Base-by-base conservation (phyloP, 306 rosid genomes). In the Dicorynia guianensis region DNA sequence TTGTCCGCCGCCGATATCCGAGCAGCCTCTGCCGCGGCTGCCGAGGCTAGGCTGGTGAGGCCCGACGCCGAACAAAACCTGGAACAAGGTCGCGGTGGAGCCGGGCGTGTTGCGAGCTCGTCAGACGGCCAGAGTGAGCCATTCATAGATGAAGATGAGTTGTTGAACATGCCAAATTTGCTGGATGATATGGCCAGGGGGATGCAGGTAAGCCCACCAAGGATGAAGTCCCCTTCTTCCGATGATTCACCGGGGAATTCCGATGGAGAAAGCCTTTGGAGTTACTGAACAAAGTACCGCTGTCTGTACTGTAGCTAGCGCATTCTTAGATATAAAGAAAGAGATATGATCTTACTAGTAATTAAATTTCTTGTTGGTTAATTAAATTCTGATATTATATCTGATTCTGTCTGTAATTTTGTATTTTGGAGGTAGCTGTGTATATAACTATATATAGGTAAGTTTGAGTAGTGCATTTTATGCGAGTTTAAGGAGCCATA, bases 21-120 rank as follows among this genome's bases (percentile, higher is more conserved):
- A 0, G 85, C 91, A 0, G 99, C 99, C 1, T 97, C 99, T 0
- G 89, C 96, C 0, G 81, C 83, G 0, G 99, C 99, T 0, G 97
- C 97, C 0, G 88, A 83, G 69, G 72, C 86, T 0, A 83, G 55
- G 82, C 13, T 48, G 1, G 17, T 4, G 70, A 69, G 36, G 69
- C 63, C 73, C 6, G 65, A 25, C 13, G 9, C 20, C 9, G 68
- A 52, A 49, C 48, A 54, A 19, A 20, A 46, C 69, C n/a, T 10
- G 6, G 25, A 40, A n/a, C n/a, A 20, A 36, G 75, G 42, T 15
- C 2, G 11, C 61, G 46, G 39, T 14, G 59, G 62, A 36, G 54
- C 30, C 5, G 50, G 19, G 0, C 0, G 8, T 38, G 33, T 8
- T 49, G 56, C n/a, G 35, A 52, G 74, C 10, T 30, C 40, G 4